Conservation (phyloP, 2,329 filamentous ascomycete species). For the Epichloe sylvatica region DNA sequence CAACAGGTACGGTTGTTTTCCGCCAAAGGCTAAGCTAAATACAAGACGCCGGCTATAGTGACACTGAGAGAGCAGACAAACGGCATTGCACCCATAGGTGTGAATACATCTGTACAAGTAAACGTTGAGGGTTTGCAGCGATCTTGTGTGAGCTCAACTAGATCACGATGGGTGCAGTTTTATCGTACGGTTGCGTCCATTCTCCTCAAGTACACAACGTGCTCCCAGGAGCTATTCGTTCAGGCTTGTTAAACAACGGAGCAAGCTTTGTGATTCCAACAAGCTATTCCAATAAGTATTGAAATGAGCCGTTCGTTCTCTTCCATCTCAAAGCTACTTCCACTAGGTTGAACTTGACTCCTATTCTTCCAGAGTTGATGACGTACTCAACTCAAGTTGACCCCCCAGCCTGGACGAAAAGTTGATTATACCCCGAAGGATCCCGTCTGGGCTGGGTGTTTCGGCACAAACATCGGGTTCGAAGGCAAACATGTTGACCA, state of each 20-base stretch:
- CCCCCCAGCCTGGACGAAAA: not conserved
- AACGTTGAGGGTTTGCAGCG: too few species aligned
- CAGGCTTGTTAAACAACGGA: too few species aligned
- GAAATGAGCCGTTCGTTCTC: not conserved
- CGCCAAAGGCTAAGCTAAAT: not conserved
- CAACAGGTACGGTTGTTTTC: not conserved
- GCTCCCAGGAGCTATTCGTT: too few species aligned
- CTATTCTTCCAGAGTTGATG: not conserved
- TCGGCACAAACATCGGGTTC: slow-evolving; percentile 68
- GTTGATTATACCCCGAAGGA: slow-evolving; percentile 50
- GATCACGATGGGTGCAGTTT: too few species aligned
- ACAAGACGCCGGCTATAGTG: not conserved
- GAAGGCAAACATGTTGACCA: slow-evolving; percentile 50
- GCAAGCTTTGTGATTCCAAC: too few species aligned
- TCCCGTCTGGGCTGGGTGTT: slow-evolving; percentile 67
- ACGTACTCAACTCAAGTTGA: not conserved
- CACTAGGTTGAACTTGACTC: not conserved
- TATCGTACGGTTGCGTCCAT: too few species aligned
- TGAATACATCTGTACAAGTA: too few species aligned
- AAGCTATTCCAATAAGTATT: too few species aligned
- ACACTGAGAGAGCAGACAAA: too few species aligned
- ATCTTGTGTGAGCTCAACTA: too few species aligned
- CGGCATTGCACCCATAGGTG: too few species aligned
- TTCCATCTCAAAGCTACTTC: not conserved
- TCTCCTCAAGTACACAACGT: too few species aligned